Evolutionary conservation across 768 basidiomycete species (phyloP).

Genomic region (Naganishia randhawae): DNA sequence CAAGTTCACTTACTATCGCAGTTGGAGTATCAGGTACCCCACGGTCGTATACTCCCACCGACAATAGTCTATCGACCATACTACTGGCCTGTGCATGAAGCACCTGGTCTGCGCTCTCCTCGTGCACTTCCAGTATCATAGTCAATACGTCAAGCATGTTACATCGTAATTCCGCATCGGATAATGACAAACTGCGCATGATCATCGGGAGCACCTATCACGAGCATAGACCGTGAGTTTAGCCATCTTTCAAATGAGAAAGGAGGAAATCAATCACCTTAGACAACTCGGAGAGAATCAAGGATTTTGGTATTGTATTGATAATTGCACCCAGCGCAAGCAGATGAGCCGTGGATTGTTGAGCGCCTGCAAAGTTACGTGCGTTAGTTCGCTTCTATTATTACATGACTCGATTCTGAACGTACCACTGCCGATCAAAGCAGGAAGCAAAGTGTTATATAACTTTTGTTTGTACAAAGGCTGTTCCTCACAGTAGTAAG

Average conservation of each 20-base stretch:
- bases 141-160: slow-evolving; percentile 77
- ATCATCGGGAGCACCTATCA: slow-evolving; percentile 80
- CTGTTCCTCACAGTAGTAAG: slow-evolving; percentile 34
- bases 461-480: slow-evolving; percentile 56
- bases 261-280: neutral
- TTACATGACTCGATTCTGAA: neutral
- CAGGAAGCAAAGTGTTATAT: slow-evolving; percentile 67
- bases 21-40: neutral
- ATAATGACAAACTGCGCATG: slow-evolving; percentile 74
- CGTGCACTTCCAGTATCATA: slow-evolving; percentile 61
- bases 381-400: neutral
- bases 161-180: slow-evolving; percentile 67
- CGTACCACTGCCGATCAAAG: slow-evolving; percentile 66
- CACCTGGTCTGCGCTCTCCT: slow-evolving; percentile 47
- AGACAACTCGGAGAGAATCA: slow-evolving; percentile 68
- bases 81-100: slow-evolving; percentile 68
- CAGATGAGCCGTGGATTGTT: slow-evolving; percentile 65
- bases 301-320: slow-evolving; percentile 69
- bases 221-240: neutral
- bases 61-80: slow-evolving; percentile 68
- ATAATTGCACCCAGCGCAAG: slow-evolving; percentile 79
- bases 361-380: slow-evolving; percentile 28
- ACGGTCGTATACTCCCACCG: slow-evolving; percentile 52
- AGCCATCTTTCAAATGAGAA: neutral
- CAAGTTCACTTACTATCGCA: neutral